Evolutionary conservation across 495 filamentous ascomycete genomes (phyloP), one percentile per base, ranked within the genome.

Genomic region (Parathielavia hyrcaniae): DNA sequence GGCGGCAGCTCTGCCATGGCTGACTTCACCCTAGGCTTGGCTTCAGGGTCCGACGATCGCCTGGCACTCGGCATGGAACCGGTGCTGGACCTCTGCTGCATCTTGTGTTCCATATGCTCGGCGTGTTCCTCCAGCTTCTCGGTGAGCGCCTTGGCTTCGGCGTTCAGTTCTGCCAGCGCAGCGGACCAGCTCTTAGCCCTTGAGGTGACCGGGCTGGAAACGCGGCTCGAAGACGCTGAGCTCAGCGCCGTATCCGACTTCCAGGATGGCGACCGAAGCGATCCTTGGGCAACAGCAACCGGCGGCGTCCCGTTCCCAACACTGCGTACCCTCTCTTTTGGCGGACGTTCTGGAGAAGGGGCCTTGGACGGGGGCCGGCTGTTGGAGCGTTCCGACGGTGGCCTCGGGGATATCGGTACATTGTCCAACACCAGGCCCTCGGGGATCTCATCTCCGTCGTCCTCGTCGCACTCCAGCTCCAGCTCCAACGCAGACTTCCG

Each of bases 361-460:
- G 75, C 74, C 35, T 77, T 74, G 20, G 82, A 83, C 0, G 62
- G 58, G 0, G 75, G 74, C 23, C 69, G 77, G 69, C 80, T 81
- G 38, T 70, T 67, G 5, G 78, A 72, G 46, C 89, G 80, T 61
- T 90, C 86, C 47, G 77, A 75, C 0, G 79, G 76, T 5, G 88
- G 89, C 17, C 90, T 82, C 11, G 93, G 93, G 10, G 91, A 96
- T n/a, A 98, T 83, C 0, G 93, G 93, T 9, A 98, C 88, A 64
- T 97, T 97, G 78, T 90, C 90, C 20, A 98, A 77, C 63, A 92
- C 84, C 16, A 90, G 86, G 63, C 95, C 93, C 54, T 95, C 90
- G 6, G 93, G 93, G 22, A 98, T 82, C 53, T 97, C 91, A 57
- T 81, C 80, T n/a, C 76, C 79, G 44, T 96, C 92, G 58, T 96